Percentiles rank a stretch among this genome's conserved stretches.
phyloP scores from a whole-genome alignment of 1,139 yeast genomes.

The Lodderomyces pseudojiufengensis region DNA sequence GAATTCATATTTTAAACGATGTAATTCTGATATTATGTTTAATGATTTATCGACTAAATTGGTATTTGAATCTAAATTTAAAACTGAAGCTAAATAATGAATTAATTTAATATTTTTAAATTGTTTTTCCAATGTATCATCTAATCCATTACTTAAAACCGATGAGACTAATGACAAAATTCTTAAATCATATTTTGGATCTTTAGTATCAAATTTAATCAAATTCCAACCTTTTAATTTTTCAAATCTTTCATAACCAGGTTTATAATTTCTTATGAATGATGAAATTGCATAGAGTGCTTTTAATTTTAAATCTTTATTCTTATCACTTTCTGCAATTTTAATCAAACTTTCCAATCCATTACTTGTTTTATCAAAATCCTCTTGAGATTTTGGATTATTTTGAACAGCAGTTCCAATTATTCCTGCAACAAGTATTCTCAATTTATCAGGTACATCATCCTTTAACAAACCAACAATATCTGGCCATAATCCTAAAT shows the following conservation, averaged over 20 bases:
- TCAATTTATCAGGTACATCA: constrained; percentile 38
- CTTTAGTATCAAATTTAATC: constrained; percentile 17
- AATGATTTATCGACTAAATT: constrained; percentile 62
- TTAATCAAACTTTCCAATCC: constrained; percentile 47
- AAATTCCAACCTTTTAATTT: constrained; percentile 61
- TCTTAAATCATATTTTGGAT: constrained; percentile 48
- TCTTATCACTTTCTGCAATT: constrained; percentile 25
- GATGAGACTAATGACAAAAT: constrained; percentile 56
- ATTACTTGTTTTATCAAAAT: constrained; percentile 48
- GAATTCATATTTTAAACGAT: constrained; percentile 44
- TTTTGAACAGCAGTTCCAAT: constrained; percentile 93
- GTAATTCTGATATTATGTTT: constrained; percentile 49
- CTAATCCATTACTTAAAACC: constrained; percentile 49
- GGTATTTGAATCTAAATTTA: constrained; percentile 39
- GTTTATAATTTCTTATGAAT: constrained; percentile 65
- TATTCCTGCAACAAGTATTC: constrained; percentile 63
- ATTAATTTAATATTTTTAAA: constrained; percentile 43
- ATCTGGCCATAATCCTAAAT: constrained; percentile 75
- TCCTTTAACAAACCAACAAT: constrained; percentile 48
- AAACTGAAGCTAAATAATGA: constrained; percentile 32
- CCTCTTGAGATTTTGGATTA: constrained; percentile 70
- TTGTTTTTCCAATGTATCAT: constrained; percentile 32
- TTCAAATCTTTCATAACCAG: constrained; percentile 54
- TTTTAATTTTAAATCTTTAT: constrained; percentile 49
- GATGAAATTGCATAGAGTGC: constrained; percentile 76